Percentiles rank a stretch among this genome's conserved stretches.
Evolutionary conservation across 169 alveolate species (phyloP).

Genomic region (Amoebophrya sp.): DNA sequence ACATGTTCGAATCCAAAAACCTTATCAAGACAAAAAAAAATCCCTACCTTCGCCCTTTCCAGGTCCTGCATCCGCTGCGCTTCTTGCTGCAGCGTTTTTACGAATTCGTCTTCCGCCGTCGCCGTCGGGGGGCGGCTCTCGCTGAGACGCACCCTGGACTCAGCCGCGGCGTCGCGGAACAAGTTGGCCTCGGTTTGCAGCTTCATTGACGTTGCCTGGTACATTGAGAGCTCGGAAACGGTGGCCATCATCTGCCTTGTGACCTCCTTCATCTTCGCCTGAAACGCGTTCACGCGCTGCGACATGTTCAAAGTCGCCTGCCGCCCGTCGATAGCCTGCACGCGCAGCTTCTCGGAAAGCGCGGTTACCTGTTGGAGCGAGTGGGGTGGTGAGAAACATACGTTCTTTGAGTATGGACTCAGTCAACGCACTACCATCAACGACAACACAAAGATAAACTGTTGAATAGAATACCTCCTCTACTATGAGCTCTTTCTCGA

Average conservation of each 20-base stretch:
- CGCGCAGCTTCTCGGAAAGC: conserved; percentile 60
- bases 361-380: conserved; percentile 34
- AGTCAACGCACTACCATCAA: background rate
- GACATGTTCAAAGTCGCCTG: conserved; percentile 56
- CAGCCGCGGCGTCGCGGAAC: background rate
- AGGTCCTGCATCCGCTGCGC: background rate
- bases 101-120: background rate
- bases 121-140: background rate
- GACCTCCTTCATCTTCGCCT: conserved; percentile 32
- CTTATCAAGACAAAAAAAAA: too few relatives aligned
- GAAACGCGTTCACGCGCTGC: conserved; percentile 44
- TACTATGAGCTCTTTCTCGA: conserved; percentile 63
- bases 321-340: conserved; percentile 63
- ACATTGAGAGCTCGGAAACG: conserved; percentile 65
- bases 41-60: background rate
- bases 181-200: conserved; percentile 40
- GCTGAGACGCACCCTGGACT: background rate
- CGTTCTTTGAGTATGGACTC: too few relatives aligned
- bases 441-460: background rate
- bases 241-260: conserved; percentile 67
- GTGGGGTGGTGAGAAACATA: too few relatives aligned
- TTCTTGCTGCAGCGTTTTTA: background rate
- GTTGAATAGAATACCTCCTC: conserved; percentile 49
- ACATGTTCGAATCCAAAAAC: too few relatives aligned
- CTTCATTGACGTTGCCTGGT: conserved; percentile 55